Evolutionary conservation across 257 asterid genomes (phyloP).

Genomic region (Parsonsia alboflavescens): DNA sequence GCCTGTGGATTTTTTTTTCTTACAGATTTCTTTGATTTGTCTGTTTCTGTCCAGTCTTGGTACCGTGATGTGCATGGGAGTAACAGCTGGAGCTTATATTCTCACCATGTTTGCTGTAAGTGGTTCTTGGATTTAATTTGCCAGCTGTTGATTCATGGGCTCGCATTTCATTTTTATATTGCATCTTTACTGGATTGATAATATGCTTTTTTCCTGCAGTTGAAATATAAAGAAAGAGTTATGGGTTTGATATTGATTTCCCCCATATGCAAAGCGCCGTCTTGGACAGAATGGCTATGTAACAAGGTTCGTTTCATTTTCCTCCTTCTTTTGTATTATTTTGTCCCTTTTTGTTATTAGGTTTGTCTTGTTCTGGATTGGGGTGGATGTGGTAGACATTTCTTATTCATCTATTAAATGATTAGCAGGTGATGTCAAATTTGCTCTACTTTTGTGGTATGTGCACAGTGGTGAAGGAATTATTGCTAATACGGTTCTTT

Average conservation of each 20-base stretch:
- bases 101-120: constrained; percentile 92
- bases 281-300: constrained; percentile 97
- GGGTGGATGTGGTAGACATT: not conserved
- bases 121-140: constrained; percentile 5
- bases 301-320: constrained; percentile 55
- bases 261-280: constrained; percentile 90
- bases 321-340: not conserved
- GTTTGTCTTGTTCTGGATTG: not conserved
- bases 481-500: constrained; percentile 85
- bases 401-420: constrained; percentile 14
- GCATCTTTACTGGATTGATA: constrained; percentile 8
- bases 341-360: not conserved
- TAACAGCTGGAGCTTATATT: constrained; percentile 92
- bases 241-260: constrained; percentile 92
- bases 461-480: constrained; percentile 80
- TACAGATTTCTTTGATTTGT: not conserved
- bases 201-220: constrained; percentile 37
- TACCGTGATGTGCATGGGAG: constrained; percentile 92
- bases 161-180: not conserved
- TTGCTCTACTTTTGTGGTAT: constrained; percentile 84
- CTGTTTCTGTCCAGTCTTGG: constrained; percentile 54
- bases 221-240: constrained; percentile 65
- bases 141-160: not conserved
- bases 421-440: constrained; percentile 82
- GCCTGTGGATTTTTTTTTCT: constrained; percentile 6